Evolutionary conservation across 352 stramenopile genomes (phyloP).

Genomic region (Aphanomyces stellatus): DNA sequence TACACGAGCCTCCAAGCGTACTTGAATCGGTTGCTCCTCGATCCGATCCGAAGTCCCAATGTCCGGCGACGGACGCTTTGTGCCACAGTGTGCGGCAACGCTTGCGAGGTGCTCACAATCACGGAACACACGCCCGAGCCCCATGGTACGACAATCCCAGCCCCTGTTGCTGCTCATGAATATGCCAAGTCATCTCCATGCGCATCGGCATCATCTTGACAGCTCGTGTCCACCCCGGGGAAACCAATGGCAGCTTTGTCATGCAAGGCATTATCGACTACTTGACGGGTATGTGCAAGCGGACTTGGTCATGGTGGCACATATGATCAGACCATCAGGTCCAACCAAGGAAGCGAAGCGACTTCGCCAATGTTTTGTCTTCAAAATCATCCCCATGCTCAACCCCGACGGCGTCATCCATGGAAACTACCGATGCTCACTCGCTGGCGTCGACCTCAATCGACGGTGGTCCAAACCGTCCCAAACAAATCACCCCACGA

Average conservation of each 20-base stretch:
- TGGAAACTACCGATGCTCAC: conserved; percentile 84
- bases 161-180: too few relatives aligned
- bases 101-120: conserved; percentile 84
- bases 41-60: conserved; percentile 35
- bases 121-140: conserved; percentile 48
- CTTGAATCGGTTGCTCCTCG: conserved; percentile 43
- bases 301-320: neutral
- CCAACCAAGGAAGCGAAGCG: conserved; percentile 49
- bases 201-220: conserved; percentile 70
- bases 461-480: conserved; percentile 54
- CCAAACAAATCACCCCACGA: conserved; percentile 56
- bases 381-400: conserved; percentile 91
- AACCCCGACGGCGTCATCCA: conserved; percentile 90
- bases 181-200: too few relatives aligned
- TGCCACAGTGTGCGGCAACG: conserved; percentile 76
- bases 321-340: neutral
- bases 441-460: conserved; percentile 85
- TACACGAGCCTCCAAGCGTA: conserved; percentile 62
- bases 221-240: conserved; percentile 79
- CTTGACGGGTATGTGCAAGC: conserved; percentile 38
- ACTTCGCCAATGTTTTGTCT: conserved; percentile 78
- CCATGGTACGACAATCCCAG: conserved; percentile 2
- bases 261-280: conserved; percentile 87
- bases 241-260: conserved; percentile 85
- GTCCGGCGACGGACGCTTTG: conserved; percentile 60